phyloP scores from a whole-genome alignment of 768 basidiomycete genomes.

The Clitopilus passeckerianus region DNA sequence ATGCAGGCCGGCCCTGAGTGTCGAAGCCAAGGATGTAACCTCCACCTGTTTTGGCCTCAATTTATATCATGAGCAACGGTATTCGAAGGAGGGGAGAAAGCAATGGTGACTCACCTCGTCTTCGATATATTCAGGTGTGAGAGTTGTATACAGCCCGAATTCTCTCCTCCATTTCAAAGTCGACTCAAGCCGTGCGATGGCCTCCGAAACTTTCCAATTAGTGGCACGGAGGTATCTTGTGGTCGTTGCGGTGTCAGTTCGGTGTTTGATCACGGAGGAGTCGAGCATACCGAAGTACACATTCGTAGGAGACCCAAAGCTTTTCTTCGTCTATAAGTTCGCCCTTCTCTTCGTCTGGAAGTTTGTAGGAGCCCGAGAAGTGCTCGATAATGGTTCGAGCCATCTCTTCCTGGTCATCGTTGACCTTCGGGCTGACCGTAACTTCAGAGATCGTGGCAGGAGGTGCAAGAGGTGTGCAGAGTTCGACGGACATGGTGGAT shows the following conservation, averaged over 20 bases:
- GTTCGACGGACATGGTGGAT: not conserved
- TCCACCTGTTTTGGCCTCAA: constrained; percentile 77
- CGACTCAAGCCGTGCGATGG: not conserved
- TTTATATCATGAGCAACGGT: not conserved
- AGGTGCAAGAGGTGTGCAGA: not conserved
- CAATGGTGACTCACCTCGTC: constrained; percentile 7
- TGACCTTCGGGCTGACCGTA: not conserved
- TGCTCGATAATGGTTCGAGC: not conserved
- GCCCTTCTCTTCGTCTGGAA: constrained; percentile 44
- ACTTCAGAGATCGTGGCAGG: not conserved
- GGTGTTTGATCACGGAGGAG: not conserved
- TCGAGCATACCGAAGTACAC: constrained; percentile 53
- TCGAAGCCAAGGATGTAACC: constrained; percentile 77
- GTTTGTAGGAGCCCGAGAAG: constrained; percentile 26
- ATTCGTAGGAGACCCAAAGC: constrained; percentile 80
- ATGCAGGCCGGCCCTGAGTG: constrained; percentile 51
- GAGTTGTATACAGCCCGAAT: not conserved
- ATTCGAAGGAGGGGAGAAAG: not conserved
- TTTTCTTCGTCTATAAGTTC: constrained; percentile 60
- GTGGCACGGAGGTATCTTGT: constrained; percentile 69
- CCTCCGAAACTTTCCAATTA: constrained; percentile 50
- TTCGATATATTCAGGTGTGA: not conserved
- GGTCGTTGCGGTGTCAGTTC: not conserved
- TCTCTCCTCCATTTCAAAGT: not conserved
- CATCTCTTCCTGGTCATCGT: not conserved